Evolutionary conservation across 1,284 basidiomycete genomes (phyloP).

Genomic region (Lentinula novae-zelandiae): DNA sequence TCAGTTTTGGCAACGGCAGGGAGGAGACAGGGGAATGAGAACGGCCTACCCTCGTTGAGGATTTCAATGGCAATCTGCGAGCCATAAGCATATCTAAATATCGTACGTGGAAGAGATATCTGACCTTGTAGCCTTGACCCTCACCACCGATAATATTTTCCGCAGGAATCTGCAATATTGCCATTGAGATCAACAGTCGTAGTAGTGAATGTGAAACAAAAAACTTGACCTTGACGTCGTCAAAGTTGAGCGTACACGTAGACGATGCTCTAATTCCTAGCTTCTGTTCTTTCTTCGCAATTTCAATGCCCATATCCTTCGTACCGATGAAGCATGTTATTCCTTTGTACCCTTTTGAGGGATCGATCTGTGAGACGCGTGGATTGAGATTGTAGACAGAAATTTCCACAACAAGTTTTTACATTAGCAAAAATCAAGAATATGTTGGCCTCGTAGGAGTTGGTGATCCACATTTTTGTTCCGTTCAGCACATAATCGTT

Average conservation of each 20-base stretch:
- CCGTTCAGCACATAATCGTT: slow-evolving; percentile 88
- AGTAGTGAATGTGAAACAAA: neutral
- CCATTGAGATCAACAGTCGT: neutral
- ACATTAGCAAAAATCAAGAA: slow-evolving; percentile 95
- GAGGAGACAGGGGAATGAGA: neutral
- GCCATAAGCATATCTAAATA: neutral
- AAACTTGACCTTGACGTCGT: slow-evolving; percentile 68
- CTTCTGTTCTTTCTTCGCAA: slow-evolving; percentile 99
- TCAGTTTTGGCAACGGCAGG: neutral
- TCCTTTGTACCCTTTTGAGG: slow-evolving; percentile 96
- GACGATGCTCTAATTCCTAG: slow-evolving; percentile 97
- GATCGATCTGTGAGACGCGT: slow-evolving; percentile 59
- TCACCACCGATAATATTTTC: slow-evolving; percentile 94
- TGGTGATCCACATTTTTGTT: slow-evolving; percentile 99
- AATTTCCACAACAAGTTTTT: neutral
- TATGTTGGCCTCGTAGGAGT: slow-evolving; percentile 93
- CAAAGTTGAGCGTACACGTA: slow-evolving; percentile 95
- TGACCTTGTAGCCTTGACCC: slow-evolving; percentile 92
- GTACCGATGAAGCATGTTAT: slow-evolving; percentile 98
- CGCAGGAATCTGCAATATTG: slow-evolving; percentile 55
- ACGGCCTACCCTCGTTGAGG: slow-evolving; percentile 76
- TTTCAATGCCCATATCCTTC: slow-evolving; percentile 95
- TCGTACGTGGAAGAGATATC: neutral
- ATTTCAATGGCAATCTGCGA: slow-evolving; percentile 91
- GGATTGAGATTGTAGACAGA: slow-evolving; percentile 1